phyloP scores from a whole-genome alignment of 129 eudicot species.

The Helianthus annuus region HanXRQr2.0-SUNRISE NC_035435.2:161002048-161002547 shows the following conservation, averaged over 20 bases:
- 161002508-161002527: no score
- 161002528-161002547: no score
- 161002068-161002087: constrained; percentile 85
- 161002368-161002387: not conserved
- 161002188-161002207: constrained; percentile 3
- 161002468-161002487: no score
- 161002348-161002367: not conserved
- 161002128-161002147: constrained; percentile 1
- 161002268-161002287: constrained; percentile 96
- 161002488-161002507: no score
- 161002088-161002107: constrained; percentile 36
- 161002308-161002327: constrained; percentile 1
- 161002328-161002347: not conserved
- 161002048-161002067: constrained; percentile 97
- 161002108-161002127: not conserved
- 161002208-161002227: constrained; percentile 74
- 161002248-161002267: constrained; percentile 96
- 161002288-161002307: constrained; percentile 44
- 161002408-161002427: no score
- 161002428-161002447: no score
- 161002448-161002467: no score
- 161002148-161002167: not conserved
- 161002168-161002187: not conserved
- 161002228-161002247: constrained; percentile 81
- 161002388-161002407: no score